Evolutionary conservation across 257 asterid species (phyloP).

Genomic region (Schizonepeta tenuifolia): DNA sequence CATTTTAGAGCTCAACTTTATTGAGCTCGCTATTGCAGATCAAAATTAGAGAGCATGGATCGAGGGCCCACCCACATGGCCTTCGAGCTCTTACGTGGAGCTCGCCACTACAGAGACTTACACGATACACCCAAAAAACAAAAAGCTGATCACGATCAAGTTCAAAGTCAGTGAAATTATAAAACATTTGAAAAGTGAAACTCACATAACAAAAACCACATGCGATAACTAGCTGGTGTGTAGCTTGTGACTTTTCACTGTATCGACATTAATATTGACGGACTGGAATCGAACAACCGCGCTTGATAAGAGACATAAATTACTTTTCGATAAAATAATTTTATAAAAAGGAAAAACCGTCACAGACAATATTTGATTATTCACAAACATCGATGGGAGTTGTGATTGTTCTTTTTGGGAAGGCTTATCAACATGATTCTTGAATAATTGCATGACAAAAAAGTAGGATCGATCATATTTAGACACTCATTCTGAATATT

Average conservation of each 20-base stretch:
- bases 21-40: too few species aligned
- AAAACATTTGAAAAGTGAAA: neutral
- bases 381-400: constrained; percentile 18
- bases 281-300: neutral
- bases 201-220: neutral
- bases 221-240: neutral
- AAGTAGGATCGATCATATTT: neutral
- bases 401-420: constrained; percentile 12
- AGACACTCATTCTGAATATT: neutral
- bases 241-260: neutral
- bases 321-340: neutral
- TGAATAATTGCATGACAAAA: neutral
- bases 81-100: too few species aligned
- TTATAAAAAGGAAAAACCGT: neutral
- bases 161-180: too few species aligned
- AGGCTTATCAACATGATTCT: neutral
- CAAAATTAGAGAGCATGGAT: too few species aligned
- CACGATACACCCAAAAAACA: too few species aligned
- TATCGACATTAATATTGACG: neutral
- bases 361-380: neutral
- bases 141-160: too few species aligned
- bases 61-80: too few species aligned
- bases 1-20: too few species aligned
- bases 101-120: too few species aligned
- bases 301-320: too few species aligned